Percentiles rank a stretch among this genome's conserved stretches.
Conservation (phyloP, 2,329 filamentous ascomycete genomes). For the Diaporthe sp. region DNA sequence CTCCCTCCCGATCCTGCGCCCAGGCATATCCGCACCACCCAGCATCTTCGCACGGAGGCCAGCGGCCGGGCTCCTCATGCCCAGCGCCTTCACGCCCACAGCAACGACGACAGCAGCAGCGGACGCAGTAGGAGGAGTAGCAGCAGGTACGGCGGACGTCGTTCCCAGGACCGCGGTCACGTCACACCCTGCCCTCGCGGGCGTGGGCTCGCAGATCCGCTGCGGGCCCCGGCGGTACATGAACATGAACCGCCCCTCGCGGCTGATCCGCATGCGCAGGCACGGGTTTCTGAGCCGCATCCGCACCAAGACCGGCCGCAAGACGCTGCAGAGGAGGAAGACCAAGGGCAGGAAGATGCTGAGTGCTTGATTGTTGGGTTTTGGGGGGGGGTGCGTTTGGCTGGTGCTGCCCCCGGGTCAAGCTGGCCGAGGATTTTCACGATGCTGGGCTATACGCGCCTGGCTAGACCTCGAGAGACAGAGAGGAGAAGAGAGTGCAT, state of each 20-base stretch:
- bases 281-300: slow-evolving; percentile 69
- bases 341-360: slow-evolving; percentile 66
- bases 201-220: slow-evolving; percentile 61
- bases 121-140: slow-evolving; percentile 36
- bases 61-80: slow-evolving; percentile 47
- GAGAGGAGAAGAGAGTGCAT: not conserved
- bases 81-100: slow-evolving; percentile 44
- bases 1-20: slow-evolving; percentile 65
- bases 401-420: not conserved
- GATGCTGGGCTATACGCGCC: not conserved
- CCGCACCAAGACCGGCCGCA: slow-evolving; percentile 64
- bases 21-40: slow-evolving; percentile 52
- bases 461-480: too few species aligned
- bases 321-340: slow-evolving; percentile 65
- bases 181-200: slow-evolving; percentile 65
- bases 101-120: slow-evolving; percentile 42
- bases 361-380: slow-evolving; percentile 49
- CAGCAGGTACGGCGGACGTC: slow-evolving; percentile 52
- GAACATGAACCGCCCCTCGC: slow-evolving; percentile 68
- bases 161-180: slow-evolving; percentile 62
- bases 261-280: slow-evolving; percentile 71
- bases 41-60: slow-evolving; percentile 47
- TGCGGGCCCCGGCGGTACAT: slow-evolving; percentile 66
- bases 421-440: not conserved
- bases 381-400: too few species aligned